phyloP scores from a whole-genome alignment of 192 early-diverging fungal genomes.

The Coemansia sp. region DNA sequence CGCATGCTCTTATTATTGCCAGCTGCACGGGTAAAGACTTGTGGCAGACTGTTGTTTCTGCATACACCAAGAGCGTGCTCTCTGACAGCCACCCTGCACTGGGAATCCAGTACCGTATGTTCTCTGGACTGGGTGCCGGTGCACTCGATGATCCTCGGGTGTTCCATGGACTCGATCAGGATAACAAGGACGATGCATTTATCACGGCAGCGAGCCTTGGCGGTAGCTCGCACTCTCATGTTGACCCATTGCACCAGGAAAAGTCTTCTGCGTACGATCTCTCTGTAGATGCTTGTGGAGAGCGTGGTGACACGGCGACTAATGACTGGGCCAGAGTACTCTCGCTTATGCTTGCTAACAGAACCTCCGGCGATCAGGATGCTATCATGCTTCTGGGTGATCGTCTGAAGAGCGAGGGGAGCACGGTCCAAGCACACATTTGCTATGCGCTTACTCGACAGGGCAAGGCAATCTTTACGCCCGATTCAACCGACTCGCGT shows the following conservation, averaged over 20 bases:
- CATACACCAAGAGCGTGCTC: conserved; percentile 62
- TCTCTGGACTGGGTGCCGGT: conserved; percentile 58
- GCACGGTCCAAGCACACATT: conserved; percentile 67
- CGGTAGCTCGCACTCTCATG: neutral
- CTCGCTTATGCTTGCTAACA: conserved; percentile 80
- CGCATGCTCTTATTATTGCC: conserved; percentile 86
- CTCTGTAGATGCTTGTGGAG: conserved; percentile 2
- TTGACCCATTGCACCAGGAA: neutral
- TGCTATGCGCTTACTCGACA: conserved; percentile 74
- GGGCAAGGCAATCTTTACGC: conserved; percentile 48
- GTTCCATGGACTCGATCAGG: neutral
- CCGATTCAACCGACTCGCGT: conserved; percentile 59
- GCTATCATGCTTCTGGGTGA: conserved; percentile 81
- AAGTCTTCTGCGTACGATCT: conserved; percentile 10
- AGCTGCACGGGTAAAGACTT: conserved; percentile 81
- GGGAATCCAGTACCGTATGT: conserved; percentile 65
- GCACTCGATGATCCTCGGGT: conserved; percentile 30
- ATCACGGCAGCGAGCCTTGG: conserved; percentile 32
- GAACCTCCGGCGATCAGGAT: conserved; percentile 66
- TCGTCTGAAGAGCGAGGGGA: conserved; percentile 55
- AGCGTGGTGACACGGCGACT: conserved; percentile 10
- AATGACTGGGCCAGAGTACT: conserved; percentile 72
- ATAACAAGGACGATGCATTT: conserved; percentile 9
- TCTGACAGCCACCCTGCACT: conserved; percentile 47
- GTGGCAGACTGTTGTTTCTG: conserved; percentile 75